Evolutionary conservation across 148 eudicot genomes (phyloP).

Genomic region (Heliamphora exappendiculata): DNA sequence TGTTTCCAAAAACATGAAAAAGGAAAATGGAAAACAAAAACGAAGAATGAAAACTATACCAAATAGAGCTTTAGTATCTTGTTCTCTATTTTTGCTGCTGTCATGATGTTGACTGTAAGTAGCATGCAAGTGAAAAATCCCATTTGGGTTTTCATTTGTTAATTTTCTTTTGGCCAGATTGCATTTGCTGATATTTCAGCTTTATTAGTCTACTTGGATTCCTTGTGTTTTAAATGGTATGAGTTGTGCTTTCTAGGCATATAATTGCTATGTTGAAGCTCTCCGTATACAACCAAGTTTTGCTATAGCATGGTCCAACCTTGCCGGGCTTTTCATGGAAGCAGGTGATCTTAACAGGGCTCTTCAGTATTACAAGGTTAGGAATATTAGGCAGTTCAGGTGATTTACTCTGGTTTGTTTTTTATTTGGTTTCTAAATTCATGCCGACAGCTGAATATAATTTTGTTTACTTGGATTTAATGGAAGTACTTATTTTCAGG

Average conservation of each 20-base stretch:
- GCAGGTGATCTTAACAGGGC: slow-evolving; percentile 80
- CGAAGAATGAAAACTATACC: too few species aligned
- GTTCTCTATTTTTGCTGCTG: not conserved
- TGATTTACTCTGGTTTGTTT: not conserved
- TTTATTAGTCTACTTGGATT: too few species aligned
- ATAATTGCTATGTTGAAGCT: slow-evolving; percentile 88
- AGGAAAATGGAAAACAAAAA: too few species aligned
- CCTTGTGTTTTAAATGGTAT: not conserved
- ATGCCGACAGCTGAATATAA: not conserved
- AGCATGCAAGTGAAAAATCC: not conserved
- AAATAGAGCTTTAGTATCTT: too few species aligned
- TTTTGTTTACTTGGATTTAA: slow-evolving; percentile 7
- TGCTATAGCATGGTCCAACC: slow-evolving; percentile 92
- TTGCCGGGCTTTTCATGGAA: slow-evolving; percentile 92
- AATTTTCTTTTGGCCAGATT: not conserved
- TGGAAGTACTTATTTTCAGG: slow-evolving; percentile 37
- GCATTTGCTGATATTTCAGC: not conserved
- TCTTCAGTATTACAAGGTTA: slow-evolving; percentile 86
- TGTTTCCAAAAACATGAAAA: too few species aligned
- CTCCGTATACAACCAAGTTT: slow-evolving; percentile 79
- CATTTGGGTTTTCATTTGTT: not conserved
- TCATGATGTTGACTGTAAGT: not conserved
- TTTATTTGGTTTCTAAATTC: slow-evolving; percentile 1
- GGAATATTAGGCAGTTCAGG: not conserved
- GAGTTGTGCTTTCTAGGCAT: slow-evolving; percentile 50